Evolutionary conservation across 2,329 filamentous ascomycete genomes (phyloP).

Genomic region (Alternaria longipes): DNA sequence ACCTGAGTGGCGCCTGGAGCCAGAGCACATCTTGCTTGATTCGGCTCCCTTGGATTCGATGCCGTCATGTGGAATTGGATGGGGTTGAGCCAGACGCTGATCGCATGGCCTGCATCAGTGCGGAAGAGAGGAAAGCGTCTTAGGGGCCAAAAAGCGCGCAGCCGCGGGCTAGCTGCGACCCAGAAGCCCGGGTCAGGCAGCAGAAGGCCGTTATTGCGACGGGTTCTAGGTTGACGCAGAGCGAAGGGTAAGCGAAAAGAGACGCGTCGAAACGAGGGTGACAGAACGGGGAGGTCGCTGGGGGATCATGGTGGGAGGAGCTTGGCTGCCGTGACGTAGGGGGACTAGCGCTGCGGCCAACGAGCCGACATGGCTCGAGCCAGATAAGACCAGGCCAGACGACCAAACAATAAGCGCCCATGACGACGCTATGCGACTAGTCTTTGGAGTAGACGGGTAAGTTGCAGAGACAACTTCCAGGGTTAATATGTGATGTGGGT

Average conservation of each 20-base stretch:
- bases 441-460: constrained; percentile 15
- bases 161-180: constrained; percentile 15
- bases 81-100: constrained; percentile 4
- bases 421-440: constrained; percentile 27
- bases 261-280: constrained; percentile 20
- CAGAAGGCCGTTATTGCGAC: constrained; percentile 20
- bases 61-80: constrained; percentile 2
- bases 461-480: constrained; percentile 12
- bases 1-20: constrained; percentile 22
- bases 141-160: constrained; percentile 17
- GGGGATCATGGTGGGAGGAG: constrained; percentile 9
- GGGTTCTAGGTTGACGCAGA: constrained; percentile 5
- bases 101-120: constrained; percentile 9
- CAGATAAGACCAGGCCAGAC: constrained; percentile 27
- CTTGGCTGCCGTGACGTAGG: constrained; percentile 18
- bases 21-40: neutral
- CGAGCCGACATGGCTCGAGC: constrained; percentile 28
- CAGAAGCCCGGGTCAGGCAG: constrained; percentile 26
- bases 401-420: constrained; percentile 34
- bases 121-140: constrained; percentile 6
- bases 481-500: constrained; percentile 8
- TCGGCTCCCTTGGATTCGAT: neutral
- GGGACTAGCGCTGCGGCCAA: constrained; percentile 23
- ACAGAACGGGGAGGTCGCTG: constrained; percentile 20
- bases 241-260: constrained; percentile 17